Percentiles rank a stretch among this genome's conserved stretches.
Evolutionary conservation across 2,329 filamentous ascomycete genomes (phyloP).

Genomic region (Aspergillus sp.): DNA sequence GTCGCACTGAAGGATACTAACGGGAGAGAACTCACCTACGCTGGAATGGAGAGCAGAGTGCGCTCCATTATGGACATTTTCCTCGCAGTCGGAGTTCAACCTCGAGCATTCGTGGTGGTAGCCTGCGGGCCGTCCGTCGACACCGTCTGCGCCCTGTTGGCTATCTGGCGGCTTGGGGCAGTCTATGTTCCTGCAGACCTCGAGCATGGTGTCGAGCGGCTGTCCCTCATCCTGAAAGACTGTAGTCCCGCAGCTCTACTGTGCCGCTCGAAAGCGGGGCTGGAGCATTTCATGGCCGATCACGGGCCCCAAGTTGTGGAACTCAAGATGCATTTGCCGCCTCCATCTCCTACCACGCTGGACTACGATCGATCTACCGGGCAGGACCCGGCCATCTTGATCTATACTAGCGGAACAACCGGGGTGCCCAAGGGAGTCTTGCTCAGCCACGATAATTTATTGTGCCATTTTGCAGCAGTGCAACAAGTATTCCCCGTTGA

Average conservation of each 20-base stretch:
- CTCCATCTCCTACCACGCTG: background rate
- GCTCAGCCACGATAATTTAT: conserved; percentile 7
- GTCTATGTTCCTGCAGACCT: background rate
- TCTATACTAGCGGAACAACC: conserved; percentile 20
- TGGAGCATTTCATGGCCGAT: background rate
- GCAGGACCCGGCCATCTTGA: background rate
- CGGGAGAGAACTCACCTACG: background rate
- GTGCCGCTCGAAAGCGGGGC: background rate
- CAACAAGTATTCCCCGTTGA: background rate
- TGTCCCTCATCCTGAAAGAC: background rate
- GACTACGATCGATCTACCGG: background rate
- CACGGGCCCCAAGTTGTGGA: background rate
- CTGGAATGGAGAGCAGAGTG: background rate
- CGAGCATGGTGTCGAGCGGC: background rate
- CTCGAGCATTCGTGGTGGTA: too few species aligned
- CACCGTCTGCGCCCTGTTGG: background rate
- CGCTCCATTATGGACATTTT: background rate
- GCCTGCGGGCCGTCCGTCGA: background rate
- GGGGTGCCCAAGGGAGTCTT: conserved; percentile 19
- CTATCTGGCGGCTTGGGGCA: background rate
- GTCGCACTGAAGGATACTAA: background rate
- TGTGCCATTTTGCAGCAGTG: background rate
- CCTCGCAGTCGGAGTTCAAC: too few species aligned
- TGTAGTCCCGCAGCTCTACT: background rate
- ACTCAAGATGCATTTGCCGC: too few species aligned